These are phyloP conservation scores for Pulveroboletus sp. DNA, from an alignment of 768 basidiomycete species.

Conservation along the genomic window DNA sequence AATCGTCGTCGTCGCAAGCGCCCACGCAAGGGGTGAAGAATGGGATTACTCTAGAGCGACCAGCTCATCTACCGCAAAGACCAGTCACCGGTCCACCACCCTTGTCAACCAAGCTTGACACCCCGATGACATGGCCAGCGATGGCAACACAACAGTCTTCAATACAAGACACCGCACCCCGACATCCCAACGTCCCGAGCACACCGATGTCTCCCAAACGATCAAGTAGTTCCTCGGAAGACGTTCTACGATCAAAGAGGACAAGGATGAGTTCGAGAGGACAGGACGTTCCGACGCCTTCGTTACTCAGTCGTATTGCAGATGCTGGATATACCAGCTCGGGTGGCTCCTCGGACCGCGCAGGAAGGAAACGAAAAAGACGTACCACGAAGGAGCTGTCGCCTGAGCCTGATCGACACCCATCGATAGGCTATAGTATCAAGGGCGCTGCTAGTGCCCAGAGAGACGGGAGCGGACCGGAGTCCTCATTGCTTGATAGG, in stretches of 20 bases:
- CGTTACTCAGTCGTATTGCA: constrained; percentile 43
- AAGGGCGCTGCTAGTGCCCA: constrained; percentile 46
- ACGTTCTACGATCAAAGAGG: constrained; percentile 34
- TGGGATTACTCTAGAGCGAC: constrained; percentile 15
- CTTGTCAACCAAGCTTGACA: constrained; percentile 12
- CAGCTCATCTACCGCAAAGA: constrained; percentile 26
- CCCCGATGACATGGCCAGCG: constrained; percentile 11
- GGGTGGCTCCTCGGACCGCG: constrained; percentile 16
- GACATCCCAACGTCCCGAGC: constrained; percentile 4
- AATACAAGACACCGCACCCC: constrained; percentile 11
- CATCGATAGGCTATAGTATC: constrained; percentile 46
- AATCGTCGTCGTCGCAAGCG: constrained; percentile 15
- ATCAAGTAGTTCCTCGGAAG: constrained; percentile 26
- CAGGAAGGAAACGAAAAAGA: constrained; percentile 18
- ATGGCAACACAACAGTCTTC: constrained; percentile 7
- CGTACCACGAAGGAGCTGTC: constrained; percentile 19
- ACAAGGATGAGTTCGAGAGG: constrained; percentile 20
- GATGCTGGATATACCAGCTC: constrained; percentile 14
- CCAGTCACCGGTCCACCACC: constrained; percentile 11
- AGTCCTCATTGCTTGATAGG: constrained; percentile 35
- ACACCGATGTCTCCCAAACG: constrained; percentile 23
- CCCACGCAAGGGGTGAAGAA: constrained; percentile 15
- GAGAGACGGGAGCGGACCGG: constrained; percentile 15
- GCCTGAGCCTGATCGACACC: constrained; percentile 30
- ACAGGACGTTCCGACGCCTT: constrained; percentile 32